Conservation (phyloP, 2,329 filamentous ascomycete genomes). For the Coniella vitis region DNA sequence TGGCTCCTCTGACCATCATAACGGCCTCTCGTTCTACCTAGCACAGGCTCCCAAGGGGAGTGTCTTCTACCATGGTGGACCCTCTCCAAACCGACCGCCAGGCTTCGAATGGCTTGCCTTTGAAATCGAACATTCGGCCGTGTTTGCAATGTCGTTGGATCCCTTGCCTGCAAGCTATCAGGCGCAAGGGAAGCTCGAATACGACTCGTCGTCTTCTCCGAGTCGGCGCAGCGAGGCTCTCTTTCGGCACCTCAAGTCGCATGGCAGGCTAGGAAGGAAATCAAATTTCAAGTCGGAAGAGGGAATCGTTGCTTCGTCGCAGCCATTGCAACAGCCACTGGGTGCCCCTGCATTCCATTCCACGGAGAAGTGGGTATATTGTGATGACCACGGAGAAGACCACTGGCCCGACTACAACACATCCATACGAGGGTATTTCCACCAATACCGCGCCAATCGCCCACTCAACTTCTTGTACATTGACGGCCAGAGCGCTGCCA, state of each 20-base stretch:
- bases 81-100: constrained; percentile 32
- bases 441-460: constrained; percentile 55
- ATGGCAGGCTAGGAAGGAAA: no score
- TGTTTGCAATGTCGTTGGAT: constrained; percentile 37
- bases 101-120: constrained; percentile 56
- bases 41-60: constrained; percentile 47
- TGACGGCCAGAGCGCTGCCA: constrained; percentile 64
- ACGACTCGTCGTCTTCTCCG: background rate
- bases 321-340: no score
- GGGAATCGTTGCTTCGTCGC: no score
- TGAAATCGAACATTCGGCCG: constrained; percentile 54
- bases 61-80: constrained; percentile 51
- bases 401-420: background rate
- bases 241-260: background rate
- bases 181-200: background rate
- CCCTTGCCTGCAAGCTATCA: background rate
- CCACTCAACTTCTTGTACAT: constrained; percentile 58
- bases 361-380: background rate
- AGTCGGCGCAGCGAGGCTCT: background rate
- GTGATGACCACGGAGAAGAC: background rate
- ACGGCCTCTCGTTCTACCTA: constrained; percentile 56
- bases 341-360: background rate
- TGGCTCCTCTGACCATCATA: constrained; percentile 55
- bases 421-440: constrained; percentile 49
- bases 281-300: no score